phyloP scores from a whole-genome alignment of 306 rosid genomes.

The Hippophae tibetana region DNA sequence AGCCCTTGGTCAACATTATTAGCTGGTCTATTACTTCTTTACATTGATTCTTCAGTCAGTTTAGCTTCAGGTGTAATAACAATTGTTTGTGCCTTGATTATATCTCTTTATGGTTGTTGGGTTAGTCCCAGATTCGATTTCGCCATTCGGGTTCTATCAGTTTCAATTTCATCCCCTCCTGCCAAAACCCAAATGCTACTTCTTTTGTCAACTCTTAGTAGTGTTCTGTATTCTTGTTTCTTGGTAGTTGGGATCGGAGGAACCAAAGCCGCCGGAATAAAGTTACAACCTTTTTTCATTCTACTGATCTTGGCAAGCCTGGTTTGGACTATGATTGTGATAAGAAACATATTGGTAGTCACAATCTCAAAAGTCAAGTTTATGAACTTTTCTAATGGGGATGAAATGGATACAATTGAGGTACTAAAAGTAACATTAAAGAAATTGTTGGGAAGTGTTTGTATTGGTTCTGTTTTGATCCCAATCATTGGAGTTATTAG shows the following conservation, averaged over 20 bases:
- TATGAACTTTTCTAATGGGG: not conserved
- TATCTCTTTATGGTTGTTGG: slow-evolving; percentile 66
- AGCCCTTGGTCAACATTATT: slow-evolving; percentile 47
- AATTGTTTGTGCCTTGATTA: slow-evolving; percentile 32
- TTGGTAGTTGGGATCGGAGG: slow-evolving; percentile 55
- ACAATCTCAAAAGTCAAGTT: not conserved
- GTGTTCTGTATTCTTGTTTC: slow-evolving; percentile 44
- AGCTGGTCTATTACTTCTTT: slow-evolving; percentile 32
- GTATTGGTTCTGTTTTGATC: not conserved
- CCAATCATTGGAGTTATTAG: too few species aligned
- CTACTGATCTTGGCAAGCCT: slow-evolving; percentile 48
- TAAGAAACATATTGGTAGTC: not conserved
- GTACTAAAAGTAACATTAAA: not conserved
- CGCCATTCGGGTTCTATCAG: slow-evolving; percentile 32
- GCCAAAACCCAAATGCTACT: slow-evolving; percentile 21
- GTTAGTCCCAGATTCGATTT: slow-evolving; percentile 39
- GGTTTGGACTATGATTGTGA: slow-evolving; percentile 47
- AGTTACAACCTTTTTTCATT: slow-evolving; percentile 29
- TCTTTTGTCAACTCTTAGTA: slow-evolving; percentile 13
- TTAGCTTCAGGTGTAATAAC: slow-evolving; percentile 36
- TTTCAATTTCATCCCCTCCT: slow-evolving; percentile 39
- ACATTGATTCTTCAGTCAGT: slow-evolving; percentile 28
- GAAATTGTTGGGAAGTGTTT: not conserved
- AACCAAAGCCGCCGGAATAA: slow-evolving; percentile 29
- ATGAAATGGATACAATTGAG: not conserved